Base-by-base conservation (phyloP, 2,329 filamentous ascomycete species). In the Colletotrichum abscissum region DNA sequence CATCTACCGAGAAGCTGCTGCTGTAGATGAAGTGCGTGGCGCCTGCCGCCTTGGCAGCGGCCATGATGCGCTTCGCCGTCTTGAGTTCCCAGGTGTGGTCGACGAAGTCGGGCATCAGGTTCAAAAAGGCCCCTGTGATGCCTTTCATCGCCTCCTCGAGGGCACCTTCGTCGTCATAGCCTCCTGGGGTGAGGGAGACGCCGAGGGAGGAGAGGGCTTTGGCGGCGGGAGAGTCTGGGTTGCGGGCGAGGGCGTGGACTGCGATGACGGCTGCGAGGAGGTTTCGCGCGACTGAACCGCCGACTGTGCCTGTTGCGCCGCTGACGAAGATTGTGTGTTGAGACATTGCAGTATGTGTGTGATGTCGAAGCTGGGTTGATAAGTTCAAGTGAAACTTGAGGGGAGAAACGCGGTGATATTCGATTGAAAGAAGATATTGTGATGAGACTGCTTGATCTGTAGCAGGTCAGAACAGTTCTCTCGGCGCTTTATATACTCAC, bases 231-330 rank as follows among this genome's bases (percentile, higher is more conserved):
- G 82, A 80, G 1, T 77, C 63, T 0, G 79, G 75, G 46, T 79
- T 69, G 19, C 85, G 81, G n/a, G 76, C 76, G 8, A 82, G 79
- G 52, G 82, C 79, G 59, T 77, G 67, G 35, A 83, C 77, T n/a
- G 74, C 64, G 75, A 78, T 77, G 38, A 76, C 75, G 4, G 78
- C 68, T 8, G 77, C 75, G 30, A 79, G 80, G 35, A 86, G 83
- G 49, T 80, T 76, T 35, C 78, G 77, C 64, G 81, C 78, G 30
- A 85, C 71, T 11, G 82, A 79, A 4, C 79, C 79, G 59, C 85
- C 85, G 72, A 85, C 83, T 54, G 73, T 80, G 33, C 85, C 84
- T 1, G 85, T 86, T 7, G 82, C 82, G 63, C 80, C 81, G 69
- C 78, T 79, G 71, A 86, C 79, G 74, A 86, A 86, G n/a, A 73